A percentile compares a stretch with the other conserved stretches of the same genome.
Evolutionary conservation across 495 filamentous ascomycete genomes (phyloP).

Genomic region (Podospora pseudopauciseta): DNA sequence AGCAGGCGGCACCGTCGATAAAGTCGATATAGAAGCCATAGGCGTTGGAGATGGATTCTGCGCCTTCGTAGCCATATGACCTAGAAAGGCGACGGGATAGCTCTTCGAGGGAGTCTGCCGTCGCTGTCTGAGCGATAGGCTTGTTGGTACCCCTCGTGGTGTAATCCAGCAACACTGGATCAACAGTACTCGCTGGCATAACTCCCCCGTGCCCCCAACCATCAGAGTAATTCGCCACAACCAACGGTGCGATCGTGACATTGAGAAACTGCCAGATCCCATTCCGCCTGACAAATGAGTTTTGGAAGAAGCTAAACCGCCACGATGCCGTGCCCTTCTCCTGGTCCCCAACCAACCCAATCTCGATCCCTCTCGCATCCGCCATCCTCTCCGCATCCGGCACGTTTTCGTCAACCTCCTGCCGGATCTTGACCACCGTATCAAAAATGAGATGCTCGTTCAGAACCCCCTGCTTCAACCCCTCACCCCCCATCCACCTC

Average conservation of each 20-base stretch:
- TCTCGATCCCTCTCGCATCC: conserved; percentile 18
- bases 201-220: conserved; percentile 21
- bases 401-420: conserved; percentile 3
- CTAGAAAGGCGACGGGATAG: conserved; percentile 18
- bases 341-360: conserved; percentile 22
- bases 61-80: conserved; percentile 21
- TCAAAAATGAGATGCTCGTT: conserved; percentile 26
- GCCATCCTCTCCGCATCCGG: conserved; percentile 7
- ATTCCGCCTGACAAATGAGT: conserved; percentile 15
- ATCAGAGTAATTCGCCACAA: conserved; percentile 17
- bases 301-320: conserved; percentile 21
- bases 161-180: conserved; percentile 5
- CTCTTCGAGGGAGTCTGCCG: conserved; percentile 8
- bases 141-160: not conserved
- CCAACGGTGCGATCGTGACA: conserved; percentile 4
- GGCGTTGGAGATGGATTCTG: conserved; percentile 22
- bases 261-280: conserved; percentile 22
- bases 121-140: not conserved
- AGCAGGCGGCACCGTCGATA: conserved; percentile 15
- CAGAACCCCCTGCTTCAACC: conserved; percentile 19
- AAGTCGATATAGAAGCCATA: conserved; percentile 27
- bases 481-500: conserved; percentile 19
- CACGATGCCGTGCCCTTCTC: conserved; percentile 13
- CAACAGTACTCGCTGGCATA: conserved; percentile 4
- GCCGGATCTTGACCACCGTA: conserved; percentile 14